Evolutionary conservation across 345 rosid genomes (phyloP).

Genomic region (Isatis tinctoria): DNA sequence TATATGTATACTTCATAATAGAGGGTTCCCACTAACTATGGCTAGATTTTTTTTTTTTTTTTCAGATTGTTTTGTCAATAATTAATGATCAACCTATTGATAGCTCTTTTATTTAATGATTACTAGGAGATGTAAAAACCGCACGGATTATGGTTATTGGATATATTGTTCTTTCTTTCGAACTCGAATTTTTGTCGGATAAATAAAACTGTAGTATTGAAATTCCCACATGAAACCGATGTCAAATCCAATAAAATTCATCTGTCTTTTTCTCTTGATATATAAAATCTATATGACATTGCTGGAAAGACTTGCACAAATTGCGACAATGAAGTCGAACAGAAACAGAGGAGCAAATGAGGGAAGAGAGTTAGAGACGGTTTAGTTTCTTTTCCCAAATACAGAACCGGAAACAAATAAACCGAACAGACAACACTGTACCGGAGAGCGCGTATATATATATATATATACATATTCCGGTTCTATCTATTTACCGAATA

Average conservation of each 20-base stretch:
- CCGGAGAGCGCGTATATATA: neutral
- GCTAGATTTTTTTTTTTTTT: neutral
- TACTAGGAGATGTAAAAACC: neutral
- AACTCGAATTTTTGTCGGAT: no score
- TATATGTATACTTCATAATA: neutral
- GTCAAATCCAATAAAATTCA: no score
- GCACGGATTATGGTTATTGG: neutral
- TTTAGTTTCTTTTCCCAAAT: neutral
- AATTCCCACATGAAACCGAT: no score
- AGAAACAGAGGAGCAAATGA: no score
- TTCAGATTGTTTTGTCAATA: neutral
- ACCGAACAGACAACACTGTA: neutral
- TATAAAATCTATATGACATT: no score
- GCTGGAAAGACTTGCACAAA: no score
- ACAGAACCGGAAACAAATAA: neutral
- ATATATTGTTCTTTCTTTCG: neutral
- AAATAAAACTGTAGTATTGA: no score
- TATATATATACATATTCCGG: constrained; percentile 5
- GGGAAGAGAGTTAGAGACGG: no score
- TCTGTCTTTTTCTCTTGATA: no score
- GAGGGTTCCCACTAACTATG: constrained; percentile 3
- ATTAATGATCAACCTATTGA: neutral
- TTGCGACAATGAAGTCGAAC: no score
- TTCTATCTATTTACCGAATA: neutral
- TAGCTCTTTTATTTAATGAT: neutral